Conservation (phyloP, 306 rosid genomes). For the Nissolia schottii region DNA sequence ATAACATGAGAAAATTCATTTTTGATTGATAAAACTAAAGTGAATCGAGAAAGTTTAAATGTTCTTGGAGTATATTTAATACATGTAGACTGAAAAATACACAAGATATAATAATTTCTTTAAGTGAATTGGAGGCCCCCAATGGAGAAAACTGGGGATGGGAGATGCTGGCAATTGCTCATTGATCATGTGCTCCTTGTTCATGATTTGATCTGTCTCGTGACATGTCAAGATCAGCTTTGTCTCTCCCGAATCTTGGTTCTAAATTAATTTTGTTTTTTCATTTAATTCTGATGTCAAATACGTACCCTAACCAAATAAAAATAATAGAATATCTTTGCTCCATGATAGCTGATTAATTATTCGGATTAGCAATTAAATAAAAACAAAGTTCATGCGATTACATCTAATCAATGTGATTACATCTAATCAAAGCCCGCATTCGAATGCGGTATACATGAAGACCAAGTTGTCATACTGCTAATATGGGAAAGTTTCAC, state of each 20-base stretch:
- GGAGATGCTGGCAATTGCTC: conserved; percentile 14
- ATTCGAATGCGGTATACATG: background rate
- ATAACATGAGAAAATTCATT: no score
- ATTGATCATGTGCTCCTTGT: conserved; percentile 23
- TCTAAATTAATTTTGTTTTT: background rate
- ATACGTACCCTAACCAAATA: background rate
- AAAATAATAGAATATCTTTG: no score
- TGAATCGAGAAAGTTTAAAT: no score
- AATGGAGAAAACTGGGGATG: background rate
- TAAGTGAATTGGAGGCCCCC: conserved; percentile 12
- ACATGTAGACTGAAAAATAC: no score
- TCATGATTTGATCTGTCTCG: conserved; percentile 37
- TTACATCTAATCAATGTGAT: background rate
- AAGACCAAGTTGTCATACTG: background rate
- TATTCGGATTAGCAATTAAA: background rate
- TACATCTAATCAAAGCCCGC: background rate
- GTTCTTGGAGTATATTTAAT: no score
- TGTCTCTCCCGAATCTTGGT: conserved; percentile 33
- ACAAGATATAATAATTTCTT: no score
- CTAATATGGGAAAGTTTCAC: background rate
- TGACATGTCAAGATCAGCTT: conserved; percentile 16
- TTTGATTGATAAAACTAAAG: no score
- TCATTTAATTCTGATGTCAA: background rate
- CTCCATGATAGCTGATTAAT: no score
- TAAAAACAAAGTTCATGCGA: background rate